phyloP scores from a whole-genome alignment of 805 yeast genomes.

The Candida caryicola region DNA sequence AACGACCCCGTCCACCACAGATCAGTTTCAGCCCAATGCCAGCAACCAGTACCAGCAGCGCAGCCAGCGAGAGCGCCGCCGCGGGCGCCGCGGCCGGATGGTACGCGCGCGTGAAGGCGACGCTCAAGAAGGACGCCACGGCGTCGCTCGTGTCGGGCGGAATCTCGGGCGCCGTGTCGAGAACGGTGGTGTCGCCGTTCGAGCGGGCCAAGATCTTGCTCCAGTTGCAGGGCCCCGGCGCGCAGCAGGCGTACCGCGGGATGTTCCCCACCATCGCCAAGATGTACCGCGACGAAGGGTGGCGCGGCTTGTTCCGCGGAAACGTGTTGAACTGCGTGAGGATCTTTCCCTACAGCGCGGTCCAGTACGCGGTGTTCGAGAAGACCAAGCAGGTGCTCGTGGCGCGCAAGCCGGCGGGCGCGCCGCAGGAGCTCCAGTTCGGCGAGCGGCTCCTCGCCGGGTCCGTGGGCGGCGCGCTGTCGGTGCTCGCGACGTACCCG shows the following conservation, averaged over 20 bases:
- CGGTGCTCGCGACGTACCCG: constrained; percentile 86
- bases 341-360: constrained; percentile 91
- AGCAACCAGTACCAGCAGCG: too few species aligned
- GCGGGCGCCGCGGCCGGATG: too few species aligned
- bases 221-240: constrained; percentile 75
- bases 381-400: constrained; percentile 44
- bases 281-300: constrained; percentile 90
- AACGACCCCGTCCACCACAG: too few species aligned
- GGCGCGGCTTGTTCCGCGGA: constrained; percentile 85
- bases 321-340: constrained; percentile 87
- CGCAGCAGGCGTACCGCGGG: constrained; percentile 57
- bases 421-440: constrained; percentile 38
- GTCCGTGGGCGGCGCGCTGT: constrained; percentile 72
- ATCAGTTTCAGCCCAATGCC: too few species aligned
- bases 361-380: constrained; percentile 86
- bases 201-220: constrained; percentile 90
- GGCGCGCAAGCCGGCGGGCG: constrained; percentile 19
- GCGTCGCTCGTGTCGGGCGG: constrained; percentile 74
- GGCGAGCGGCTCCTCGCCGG: constrained; percentile 71
- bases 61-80: too few species aligned
- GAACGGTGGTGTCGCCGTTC: constrained; percentile 92
- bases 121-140: constrained; percentile 48
- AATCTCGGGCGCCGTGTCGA: constrained; percentile 71
- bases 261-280: constrained; percentile 68
- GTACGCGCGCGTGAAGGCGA: constrained; percentile 14